Evolutionary conservation across 768 basidiomycete species (phyloP).

Genomic region (Leccinellum albellum): DNA sequence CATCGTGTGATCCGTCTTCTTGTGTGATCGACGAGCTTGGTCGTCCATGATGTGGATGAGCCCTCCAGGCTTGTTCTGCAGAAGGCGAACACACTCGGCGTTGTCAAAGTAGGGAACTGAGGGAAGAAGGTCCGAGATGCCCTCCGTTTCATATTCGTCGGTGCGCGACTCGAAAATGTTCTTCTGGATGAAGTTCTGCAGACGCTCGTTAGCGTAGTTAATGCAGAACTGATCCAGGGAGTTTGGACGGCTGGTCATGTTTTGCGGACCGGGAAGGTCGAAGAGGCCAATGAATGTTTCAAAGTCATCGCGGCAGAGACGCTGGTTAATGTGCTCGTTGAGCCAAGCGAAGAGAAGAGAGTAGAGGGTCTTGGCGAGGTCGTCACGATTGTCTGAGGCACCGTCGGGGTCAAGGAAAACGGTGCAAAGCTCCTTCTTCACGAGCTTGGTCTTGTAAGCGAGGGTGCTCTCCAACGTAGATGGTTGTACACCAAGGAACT

Average conservation of each 20-base stretch:
- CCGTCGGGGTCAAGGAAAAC: constrained; percentile 94
- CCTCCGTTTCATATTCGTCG: constrained; percentile 81
- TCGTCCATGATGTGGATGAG: constrained; percentile 98
- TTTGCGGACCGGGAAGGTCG: constrained; percentile 91
- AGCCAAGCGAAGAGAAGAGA: constrained; percentile 94
- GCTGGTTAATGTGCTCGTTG: constrained; percentile 94
- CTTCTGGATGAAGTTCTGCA: constrained; percentile 80
- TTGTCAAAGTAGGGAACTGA: constrained; percentile 85
- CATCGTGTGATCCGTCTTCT: constrained; percentile 93
- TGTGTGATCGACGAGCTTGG: constrained; percentile 78
- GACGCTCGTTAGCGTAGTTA: constrained; percentile 93
- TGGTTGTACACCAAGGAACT: constrained; percentile 83
- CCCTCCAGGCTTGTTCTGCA: constrained; percentile 86
- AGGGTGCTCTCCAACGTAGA: constrained; percentile 72
- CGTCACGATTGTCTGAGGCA: constrained; percentile 89
- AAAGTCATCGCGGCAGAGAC: constrained; percentile 91
- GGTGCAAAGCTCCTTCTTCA: constrained; percentile 96
- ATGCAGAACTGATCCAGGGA: constrained; percentile 95
- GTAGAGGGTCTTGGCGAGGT: constrained; percentile 90
- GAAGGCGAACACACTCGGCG: constrained; percentile 78
- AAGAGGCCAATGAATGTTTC: constrained; percentile 88
- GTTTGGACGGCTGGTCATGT: constrained; percentile 82
- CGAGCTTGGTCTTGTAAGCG: constrained; percentile 87
- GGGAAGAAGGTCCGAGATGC: constrained; percentile 66
- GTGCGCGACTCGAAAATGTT: constrained; percentile 77